phyloP scores from a whole-genome alignment of 2,329 filamentous ascomycete species.

The Hymenoscyphus occultus region DNA sequence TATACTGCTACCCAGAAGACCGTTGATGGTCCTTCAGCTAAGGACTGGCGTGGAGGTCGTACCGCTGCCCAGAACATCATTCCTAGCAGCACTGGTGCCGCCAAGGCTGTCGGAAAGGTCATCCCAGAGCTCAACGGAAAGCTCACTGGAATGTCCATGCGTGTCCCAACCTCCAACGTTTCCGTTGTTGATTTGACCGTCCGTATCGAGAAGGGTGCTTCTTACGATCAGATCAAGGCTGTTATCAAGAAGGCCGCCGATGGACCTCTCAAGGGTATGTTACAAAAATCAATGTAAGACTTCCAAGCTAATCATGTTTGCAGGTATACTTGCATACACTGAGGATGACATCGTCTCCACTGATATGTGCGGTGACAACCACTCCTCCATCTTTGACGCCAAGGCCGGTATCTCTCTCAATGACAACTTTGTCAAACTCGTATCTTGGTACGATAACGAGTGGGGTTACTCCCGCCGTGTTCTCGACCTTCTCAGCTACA shows the following conservation, averaged over 20 bases:
- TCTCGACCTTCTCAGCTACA: constrained; percentile 75
- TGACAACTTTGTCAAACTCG: constrained; percentile 97
- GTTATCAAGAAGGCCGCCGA: constrained; percentile 85
- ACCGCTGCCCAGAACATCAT: constrained; percentile 99
- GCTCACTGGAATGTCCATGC: constrained; percentile 99
- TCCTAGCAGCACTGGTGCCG: constrained; percentile 96
- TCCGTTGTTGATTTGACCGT: constrained; percentile 96
- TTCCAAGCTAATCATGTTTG: constrained; percentile 18
- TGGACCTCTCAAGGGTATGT: constrained; percentile 78
- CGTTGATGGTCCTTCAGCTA: constrained; percentile 93
- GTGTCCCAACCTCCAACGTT: constrained; percentile 97
- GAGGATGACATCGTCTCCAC: constrained; percentile 95
- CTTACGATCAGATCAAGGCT: constrained; percentile 89
- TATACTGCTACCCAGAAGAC: constrained; percentile 99
- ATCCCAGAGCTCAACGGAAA: constrained; percentile 98
- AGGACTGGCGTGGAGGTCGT: constrained; percentile 99
- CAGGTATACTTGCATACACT: constrained; percentile 87
- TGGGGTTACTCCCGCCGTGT: constrained; percentile 99
- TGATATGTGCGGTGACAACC: constrained; percentile 87
- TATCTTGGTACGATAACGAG: constrained; percentile 97
- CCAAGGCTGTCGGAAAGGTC: constrained; percentile 99
- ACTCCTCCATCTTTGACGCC: constrained; percentile 98
- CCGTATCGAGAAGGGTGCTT: constrained; percentile 87
- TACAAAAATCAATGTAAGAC: background rate
- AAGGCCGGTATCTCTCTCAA: constrained; percentile 99